phyloP scores from a whole-genome alignment of 148 eudicot genomes.

The Rhododendron mucronatum region DNA sequence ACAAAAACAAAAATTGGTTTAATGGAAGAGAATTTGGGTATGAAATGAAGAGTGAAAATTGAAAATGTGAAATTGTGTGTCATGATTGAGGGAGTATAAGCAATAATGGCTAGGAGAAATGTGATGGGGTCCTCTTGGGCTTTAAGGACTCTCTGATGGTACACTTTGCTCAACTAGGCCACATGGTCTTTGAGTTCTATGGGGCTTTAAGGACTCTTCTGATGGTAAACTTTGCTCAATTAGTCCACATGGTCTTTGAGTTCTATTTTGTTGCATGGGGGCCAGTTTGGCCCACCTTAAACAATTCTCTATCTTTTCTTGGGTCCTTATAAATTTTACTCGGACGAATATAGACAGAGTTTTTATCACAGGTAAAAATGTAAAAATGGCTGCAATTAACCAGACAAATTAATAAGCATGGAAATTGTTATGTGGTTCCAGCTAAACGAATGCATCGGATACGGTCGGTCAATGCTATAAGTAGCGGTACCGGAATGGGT shows the following conservation, averaged over 20 bases:
- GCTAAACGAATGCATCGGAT: background rate
- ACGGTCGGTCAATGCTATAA: background rate
- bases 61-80: background rate
- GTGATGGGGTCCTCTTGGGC: background rate
- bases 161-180: slow-evolving; percentile 4
- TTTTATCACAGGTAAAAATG: background rate
- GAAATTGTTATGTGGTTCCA: background rate
- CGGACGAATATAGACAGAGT: too few relatives aligned
- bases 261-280: background rate
- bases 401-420: background rate
- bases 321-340: background rate
- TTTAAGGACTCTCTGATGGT: slow-evolving; percentile 4
- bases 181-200: slow-evolving; percentile 7
- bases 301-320: background rate
- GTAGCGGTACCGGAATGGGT: background rate
- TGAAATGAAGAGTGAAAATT: background rate
- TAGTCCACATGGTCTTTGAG: slow-evolving; percentile 6
- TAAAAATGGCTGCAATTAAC: background rate
- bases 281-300: background rate
- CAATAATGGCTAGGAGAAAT: background rate
- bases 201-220: slow-evolving; percentile 1
- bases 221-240: slow-evolving; percentile 7
- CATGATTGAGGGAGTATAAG: background rate
- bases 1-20: background rate
- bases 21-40: background rate